phyloP scores from a whole-genome alignment of 306 rosid species.

The Psophocarpus tetragonolobus region DNA sequence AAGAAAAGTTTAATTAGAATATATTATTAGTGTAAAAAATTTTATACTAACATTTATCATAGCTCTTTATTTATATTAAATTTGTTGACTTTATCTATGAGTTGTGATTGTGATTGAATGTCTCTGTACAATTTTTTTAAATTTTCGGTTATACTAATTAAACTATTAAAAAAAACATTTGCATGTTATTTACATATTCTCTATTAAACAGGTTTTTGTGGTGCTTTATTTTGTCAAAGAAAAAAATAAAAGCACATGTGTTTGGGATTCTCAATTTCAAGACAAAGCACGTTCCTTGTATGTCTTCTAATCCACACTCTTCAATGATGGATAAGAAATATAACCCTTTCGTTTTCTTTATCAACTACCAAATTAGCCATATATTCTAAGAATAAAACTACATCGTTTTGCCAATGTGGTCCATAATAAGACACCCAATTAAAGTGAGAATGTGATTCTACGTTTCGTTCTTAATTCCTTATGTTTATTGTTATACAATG shows the following conservation, averaged over 20 bases:
- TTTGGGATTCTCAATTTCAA: neutral
- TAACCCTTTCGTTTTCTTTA: neutral
- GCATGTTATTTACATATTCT: neutral
- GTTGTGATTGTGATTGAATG: no score
- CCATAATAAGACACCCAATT: neutral
- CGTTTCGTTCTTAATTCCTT: neutral
- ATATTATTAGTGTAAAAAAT: no score
- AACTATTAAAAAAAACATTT: no score
- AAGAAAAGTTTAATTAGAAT: no score
- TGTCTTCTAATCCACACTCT: conserved; percentile 2
- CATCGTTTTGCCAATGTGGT: neutral
- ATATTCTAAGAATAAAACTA: neutral
- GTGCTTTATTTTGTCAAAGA: conserved; percentile 21
- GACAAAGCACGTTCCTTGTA: conserved; percentile 37
- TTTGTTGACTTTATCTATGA: no score
- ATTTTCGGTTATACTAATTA: no score
- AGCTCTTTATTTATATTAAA: no score
- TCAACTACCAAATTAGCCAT: conserved; percentile 15
- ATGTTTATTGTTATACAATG: neutral
- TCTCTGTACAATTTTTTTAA: no score
- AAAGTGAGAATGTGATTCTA: neutral
- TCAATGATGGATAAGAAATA: neutral
- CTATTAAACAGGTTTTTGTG: neutral
- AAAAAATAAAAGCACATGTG: conserved; percentile 22
- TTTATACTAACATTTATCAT: no score